Conservation (phyloP, 495 filamentous ascomycete species). For the Xylaria venustula region DNA sequence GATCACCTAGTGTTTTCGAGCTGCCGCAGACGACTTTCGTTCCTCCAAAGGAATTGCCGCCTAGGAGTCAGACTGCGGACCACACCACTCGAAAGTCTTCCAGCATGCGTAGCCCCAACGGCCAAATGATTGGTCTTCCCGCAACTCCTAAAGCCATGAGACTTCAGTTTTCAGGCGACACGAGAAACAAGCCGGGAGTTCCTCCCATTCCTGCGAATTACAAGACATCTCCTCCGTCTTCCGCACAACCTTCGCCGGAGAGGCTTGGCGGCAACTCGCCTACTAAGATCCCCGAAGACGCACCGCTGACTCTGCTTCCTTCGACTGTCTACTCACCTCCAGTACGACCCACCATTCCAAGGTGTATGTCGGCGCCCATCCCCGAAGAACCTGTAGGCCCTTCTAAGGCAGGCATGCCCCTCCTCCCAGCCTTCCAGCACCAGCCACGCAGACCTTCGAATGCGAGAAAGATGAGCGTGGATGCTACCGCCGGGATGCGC, state of each 20-base stretch:
- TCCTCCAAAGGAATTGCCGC: conserved; percentile 38
- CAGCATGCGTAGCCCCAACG: conserved; percentile 46
- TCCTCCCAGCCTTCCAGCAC: conserved; percentile 56
- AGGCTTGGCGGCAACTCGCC: conserved; percentile 27
- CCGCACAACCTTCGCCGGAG: conserved; percentile 27
- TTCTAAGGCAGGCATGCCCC: conserved; percentile 25
- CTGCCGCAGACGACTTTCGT: conserved; percentile 42
- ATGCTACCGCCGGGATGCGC: conserved; percentile 28
- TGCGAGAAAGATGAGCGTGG: conserved; percentile 38
- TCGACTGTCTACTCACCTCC: conserved; percentile 67
- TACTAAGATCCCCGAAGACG: conserved; percentile 20
- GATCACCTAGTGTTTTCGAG: conserved; percentile 40
- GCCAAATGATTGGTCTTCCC: conserved; percentile 66
- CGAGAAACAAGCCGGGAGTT: conserved; percentile 58
- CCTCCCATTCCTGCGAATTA: conserved; percentile 63
- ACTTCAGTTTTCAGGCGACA: conserved; percentile 64
- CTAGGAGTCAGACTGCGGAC: conserved; percentile 48
- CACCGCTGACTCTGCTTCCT: conserved; percentile 47
- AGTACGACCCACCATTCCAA: conserved; percentile 50
- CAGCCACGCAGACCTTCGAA: conserved; percentile 32
- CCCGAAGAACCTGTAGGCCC: conserved; percentile 53
- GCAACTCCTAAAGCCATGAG: conserved; percentile 85
- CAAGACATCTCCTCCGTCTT: conserved; percentile 28
- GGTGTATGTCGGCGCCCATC: conserved; percentile 74
- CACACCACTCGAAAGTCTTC: conserved; percentile 31